phyloP scores from a whole-genome alignment of 495 filamentous ascomycete genomes.

The Monascus purpureus region DNA sequence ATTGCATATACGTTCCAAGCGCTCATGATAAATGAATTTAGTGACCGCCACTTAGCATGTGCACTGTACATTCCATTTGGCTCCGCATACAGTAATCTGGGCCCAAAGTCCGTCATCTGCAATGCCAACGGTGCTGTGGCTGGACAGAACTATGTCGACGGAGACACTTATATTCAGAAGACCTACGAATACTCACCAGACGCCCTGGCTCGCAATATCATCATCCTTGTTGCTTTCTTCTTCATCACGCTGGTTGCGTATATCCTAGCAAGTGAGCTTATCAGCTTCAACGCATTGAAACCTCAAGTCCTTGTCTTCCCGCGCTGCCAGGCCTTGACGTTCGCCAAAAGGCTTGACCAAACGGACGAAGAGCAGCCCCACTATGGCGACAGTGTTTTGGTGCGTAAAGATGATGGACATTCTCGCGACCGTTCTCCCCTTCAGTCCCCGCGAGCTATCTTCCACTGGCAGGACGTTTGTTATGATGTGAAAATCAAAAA shows the following conservation, averaged over 20 bases:
- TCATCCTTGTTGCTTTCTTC: slow-evolving; percentile 66
- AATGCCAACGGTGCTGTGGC: slow-evolving; percentile 44
- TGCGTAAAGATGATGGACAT: slow-evolving; percentile 1
- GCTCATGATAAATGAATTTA: slow-evolving; percentile 85
- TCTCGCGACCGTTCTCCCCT: slow-evolving; percentile 13
- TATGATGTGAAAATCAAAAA: slow-evolving; percentile 85
- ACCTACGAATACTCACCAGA: slow-evolving; percentile 44
- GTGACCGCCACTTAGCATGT: slow-evolving; percentile 49
- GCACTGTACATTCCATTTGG: slow-evolving; percentile 44
- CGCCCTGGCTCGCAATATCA: slow-evolving; percentile 71
- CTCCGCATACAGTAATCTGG: slow-evolving; percentile 33
- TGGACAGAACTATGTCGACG: slow-evolving; percentile 42
- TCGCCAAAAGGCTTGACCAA: slow-evolving; percentile 35
- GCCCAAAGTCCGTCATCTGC: slow-evolving; percentile 37
- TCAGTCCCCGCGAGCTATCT: slow-evolving; percentile 55
- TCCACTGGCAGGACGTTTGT: slow-evolving; percentile 75
- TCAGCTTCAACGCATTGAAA: slow-evolving; percentile 67
- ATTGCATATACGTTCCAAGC: slow-evolving; percentile 79
- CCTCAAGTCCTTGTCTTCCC: slow-evolving; percentile 84
- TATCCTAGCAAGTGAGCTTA: slow-evolving; percentile 57
- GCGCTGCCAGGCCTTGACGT: slow-evolving; percentile 52
- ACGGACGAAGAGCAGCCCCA: slow-evolving; percentile 19
- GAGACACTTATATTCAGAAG: slow-evolving; percentile 53
- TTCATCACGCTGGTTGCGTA: slow-evolving; percentile 51
- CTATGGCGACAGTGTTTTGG: slow-evolving; percentile 28